Evolutionary conservation across 169 alveolate species (phyloP).

Genomic region (Plasmodium falciparum): DNA sequence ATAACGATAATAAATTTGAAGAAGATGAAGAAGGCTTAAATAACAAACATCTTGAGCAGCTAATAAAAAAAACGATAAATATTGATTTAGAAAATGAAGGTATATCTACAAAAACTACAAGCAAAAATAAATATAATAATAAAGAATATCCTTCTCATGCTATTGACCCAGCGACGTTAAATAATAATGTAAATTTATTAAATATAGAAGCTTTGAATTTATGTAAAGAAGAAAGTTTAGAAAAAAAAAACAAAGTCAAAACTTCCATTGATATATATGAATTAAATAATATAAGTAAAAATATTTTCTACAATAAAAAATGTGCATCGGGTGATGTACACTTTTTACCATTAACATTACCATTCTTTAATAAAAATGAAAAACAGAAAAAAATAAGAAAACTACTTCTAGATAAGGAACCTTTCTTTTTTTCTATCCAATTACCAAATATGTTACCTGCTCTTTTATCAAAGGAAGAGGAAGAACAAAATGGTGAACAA

Average conservation of each 20-base stretch:
- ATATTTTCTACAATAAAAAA: slow-evolving; percentile 68
- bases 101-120: slow-evolving; percentile 14
- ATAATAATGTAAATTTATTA: slow-evolving; percentile 18
- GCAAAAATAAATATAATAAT: slow-evolving; percentile 18
- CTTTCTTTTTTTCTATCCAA: slow-evolving; percentile 59
- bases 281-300: slow-evolving; percentile 75
- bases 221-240: slow-evolving; percentile 15
- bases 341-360: slow-evolving; percentile 71
- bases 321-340: slow-evolving; percentile 44
- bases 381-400: slow-evolving; percentile 59
- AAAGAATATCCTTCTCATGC: slow-evolving; percentile 24
- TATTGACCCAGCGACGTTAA: slow-evolving; percentile 6
- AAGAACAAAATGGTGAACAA: slow-evolving; percentile 6
- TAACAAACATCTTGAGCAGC: slow-evolving; percentile 34
- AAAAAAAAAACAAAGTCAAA: slow-evolving; percentile 26
- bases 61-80: slow-evolving; percentile 53
- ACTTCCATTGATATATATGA: slow-evolving; percentile 67
- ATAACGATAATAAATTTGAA: slow-evolving; percentile 12
- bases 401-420: slow-evolving; percentile 29
- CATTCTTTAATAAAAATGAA: slow-evolving; percentile 54
- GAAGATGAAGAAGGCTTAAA: slow-evolving; percentile 57
- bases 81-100: slow-evolving; percentile 45
- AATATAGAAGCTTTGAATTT: slow-evolving; percentile 14
- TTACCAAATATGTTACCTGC: slow-evolving; percentile 76
- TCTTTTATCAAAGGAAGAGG: slow-evolving; percentile 31